Evolutionary conservation across 2,329 filamentous ascomycete species (phyloP).

Genomic region (Trichophyton schoenleinii): DNA sequence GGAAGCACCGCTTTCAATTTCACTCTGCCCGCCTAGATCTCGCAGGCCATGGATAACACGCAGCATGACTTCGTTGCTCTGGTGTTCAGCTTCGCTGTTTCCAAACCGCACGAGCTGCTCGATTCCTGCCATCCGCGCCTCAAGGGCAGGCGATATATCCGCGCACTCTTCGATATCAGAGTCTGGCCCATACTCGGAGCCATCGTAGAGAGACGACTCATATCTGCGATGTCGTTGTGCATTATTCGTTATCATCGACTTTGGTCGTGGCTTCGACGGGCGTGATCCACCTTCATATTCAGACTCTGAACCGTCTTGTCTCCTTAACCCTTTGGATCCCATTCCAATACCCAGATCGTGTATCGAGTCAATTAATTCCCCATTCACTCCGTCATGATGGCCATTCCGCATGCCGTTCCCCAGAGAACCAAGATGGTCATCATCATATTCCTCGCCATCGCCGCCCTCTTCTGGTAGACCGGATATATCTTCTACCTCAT

Average conservation of each 20-base stretch:
- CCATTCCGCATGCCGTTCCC: slow-evolving; percentile 15
- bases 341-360: slow-evolving; percentile 17
- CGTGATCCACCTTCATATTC: slow-evolving; percentile 4
- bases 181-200: slow-evolving; percentile 46
- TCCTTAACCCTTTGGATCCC: neutral
- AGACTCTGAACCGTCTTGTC: slow-evolving; percentile 8
- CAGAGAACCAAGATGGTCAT: slow-evolving; percentile 14
- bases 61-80: slow-evolving; percentile 40
- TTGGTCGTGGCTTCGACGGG: slow-evolving; percentile 16
- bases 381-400: slow-evolving; percentile 10
- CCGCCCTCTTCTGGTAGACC: slow-evolving; percentile 21
- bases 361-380: slow-evolving; percentile 13
- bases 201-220: slow-evolving; percentile 41
- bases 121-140: slow-evolving; percentile 43
- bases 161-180: slow-evolving; percentile 42
- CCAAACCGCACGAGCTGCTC: slow-evolving; percentile 43
- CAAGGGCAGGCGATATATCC: slow-evolving; percentile 43
- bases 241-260: slow-evolving; percentile 17
- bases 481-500: slow-evolving; percentile 33
- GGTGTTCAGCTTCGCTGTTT: slow-evolving; percentile 40
- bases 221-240: slow-evolving; percentile 26
- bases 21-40: slow-evolving; percentile 44
- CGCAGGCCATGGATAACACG: slow-evolving; percentile 40
- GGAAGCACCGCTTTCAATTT: slow-evolving; percentile 44
- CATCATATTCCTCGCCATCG: slow-evolving; percentile 14